Base-by-base conservation (phyloP, 768 basidiomycete species). In the Gymnopilus junonius region DNA sequence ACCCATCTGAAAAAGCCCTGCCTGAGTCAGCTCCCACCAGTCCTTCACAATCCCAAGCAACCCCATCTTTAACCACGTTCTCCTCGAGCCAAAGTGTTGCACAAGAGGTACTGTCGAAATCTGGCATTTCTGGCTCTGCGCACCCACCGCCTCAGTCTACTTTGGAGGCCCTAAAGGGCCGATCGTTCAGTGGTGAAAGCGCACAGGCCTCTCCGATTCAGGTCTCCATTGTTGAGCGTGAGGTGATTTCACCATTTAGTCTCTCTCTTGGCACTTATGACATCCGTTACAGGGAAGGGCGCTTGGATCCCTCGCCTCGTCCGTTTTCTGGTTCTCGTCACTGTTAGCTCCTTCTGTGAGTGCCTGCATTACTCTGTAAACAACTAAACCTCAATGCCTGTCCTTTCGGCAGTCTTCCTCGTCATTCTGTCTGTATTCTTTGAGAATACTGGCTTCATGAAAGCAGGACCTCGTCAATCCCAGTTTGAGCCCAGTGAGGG, bases 361-460 rank as follows among this genome's bases (percentile, higher is more conserved):
- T 81, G 8, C 51, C 27, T 58, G n/a, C 21, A 29, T 21, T 39
- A 10, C 20, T 14, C 54, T 50, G 12, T 14, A 6, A 10, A 27
- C 11, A 17, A 8, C n/a, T n/a, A 17, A 7, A 29, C 17, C 21
- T n/a, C 17, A 10, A 17, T 15, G 10, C 17, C 23, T 15, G 7
- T 15, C 21, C 35, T 8, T 55, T 14, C 21, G 11, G 25, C 25
- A 93, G 91, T 93, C 75, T 83, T 94, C 73, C 79, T 99, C 60
- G 93, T 96, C 56, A 82, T 96, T 34, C 79, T 98, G 25, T 91
- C 94, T 1, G 89, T 97, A 34, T 82, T 97, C 68, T 86, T 98
- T 69, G 97, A 98, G 77, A 96, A 94, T 74, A 91, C 94, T 25
- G 96, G 96, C 3, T 82, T 98, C 42, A 86, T 97, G 80, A 97